Evolutionary conservation across 495 filamentous ascomycete genomes (phyloP), one percentile per base, ranked within the genome.

Genomic region (Penicillium salamii): DNA sequence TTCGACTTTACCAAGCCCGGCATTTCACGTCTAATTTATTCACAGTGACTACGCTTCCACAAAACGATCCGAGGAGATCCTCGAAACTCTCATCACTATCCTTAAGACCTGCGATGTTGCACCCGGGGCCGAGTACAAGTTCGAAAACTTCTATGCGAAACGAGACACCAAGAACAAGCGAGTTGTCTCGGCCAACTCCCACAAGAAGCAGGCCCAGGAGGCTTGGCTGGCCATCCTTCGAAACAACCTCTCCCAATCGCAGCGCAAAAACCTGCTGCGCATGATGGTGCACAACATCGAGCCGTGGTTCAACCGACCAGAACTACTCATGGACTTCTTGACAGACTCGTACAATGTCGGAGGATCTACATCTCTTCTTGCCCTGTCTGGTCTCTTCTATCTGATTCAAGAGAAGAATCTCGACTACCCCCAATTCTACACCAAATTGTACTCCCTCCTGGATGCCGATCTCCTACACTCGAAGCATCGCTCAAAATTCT

Each of bases 241-340:
- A n/a, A 84, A 49, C 76, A 77, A 42, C 23, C 57, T 70, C 70
- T 91, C 62, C 70, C 72, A 58, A 38, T 77, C 82, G n/a, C 87
- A 93, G 54, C 84, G 87, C 42, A 99, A 97, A 66, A 70, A 76
- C 28, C 71, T 95, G 1, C 72, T 99, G 21, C 77, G 82, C 14
- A 75, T 84, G 42, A 86, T 95, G 76, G 77, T 88, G 4, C 74
- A 76, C 50, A 81, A 77, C 15, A 91, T 97, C 44, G 85, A 87
- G 39, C 91, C 93, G 1, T 92, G 88, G 87, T 96, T 97, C 68
- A 78, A 68, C 28, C 84, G 87, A 29, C 83, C 87, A 5, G 90
- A 96, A 59, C 75, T 92, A 7, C 77, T 99, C n/a, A 91, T 97
- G 85, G 95, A 99, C 72, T 97, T 97, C 69, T 70, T 99, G 31